Evolutionary conservation across 176 grass and related monocot genomes (phyloP).

Genomic region (Calamus simplicifolius): DNA sequence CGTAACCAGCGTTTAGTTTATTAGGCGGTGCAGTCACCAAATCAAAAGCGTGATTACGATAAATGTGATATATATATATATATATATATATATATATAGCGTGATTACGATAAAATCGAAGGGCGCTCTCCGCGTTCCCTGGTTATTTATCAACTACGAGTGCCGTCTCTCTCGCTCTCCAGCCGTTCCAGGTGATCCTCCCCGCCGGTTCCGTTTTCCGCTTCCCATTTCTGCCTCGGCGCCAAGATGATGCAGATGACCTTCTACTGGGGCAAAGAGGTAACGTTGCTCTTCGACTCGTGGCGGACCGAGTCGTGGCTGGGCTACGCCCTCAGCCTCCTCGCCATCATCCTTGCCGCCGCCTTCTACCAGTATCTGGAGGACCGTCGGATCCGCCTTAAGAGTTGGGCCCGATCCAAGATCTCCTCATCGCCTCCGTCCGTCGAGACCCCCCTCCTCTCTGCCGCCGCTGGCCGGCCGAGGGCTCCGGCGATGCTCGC

Average conservation of each 20-base stretch:
- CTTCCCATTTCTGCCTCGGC: no score
- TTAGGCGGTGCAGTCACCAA: no score
- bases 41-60: no score
- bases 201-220: no score
- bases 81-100: no score
- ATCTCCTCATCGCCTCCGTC: slow-evolving; percentile 14
- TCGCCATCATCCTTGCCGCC: slow-evolving; percentile 52
- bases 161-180: no score
- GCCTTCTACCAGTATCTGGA: slow-evolving; percentile 99
- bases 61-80: no score
- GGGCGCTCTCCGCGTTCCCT: no score
- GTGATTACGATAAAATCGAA: no score
- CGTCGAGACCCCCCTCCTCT: slow-evolving; percentile 25
- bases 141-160: no score
- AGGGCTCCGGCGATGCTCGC: slow-evolving; percentile 20
- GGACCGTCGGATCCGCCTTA: slow-evolving; percentile 66
- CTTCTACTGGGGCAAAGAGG: slow-evolving; percentile 94
- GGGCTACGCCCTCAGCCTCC: slow-evolving; percentile 69
- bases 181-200: no score
- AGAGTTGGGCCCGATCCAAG: slow-evolving; percentile 40
- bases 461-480: slow-evolving; percentile 3
- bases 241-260: slow-evolving; percentile 97
- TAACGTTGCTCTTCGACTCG: slow-evolving; percentile 82
- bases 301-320: slow-evolving; percentile 72
- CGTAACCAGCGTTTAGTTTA: no score